Evolutionary conservation across 371 early-diverging fungal species (phyloP).

Genomic region (Nematocida major): DNA sequence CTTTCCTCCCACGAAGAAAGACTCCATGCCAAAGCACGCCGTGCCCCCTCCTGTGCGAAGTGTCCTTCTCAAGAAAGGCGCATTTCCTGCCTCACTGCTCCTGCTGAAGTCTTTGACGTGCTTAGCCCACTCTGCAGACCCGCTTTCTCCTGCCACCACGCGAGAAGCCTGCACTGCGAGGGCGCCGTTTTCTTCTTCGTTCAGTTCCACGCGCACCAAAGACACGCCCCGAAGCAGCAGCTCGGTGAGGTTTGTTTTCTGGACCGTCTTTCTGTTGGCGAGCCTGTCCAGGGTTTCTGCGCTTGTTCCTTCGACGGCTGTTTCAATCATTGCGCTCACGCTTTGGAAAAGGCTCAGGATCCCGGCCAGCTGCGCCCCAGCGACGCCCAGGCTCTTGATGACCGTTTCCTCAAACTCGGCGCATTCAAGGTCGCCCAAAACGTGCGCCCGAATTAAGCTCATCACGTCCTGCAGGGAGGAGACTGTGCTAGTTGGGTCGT

Average conservation of each 20-base stretch:
- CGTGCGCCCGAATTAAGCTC: slow-evolving; percentile 70
- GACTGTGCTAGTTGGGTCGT: too few relatives aligned
- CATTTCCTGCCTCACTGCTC: neutral
- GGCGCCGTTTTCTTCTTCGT: neutral
- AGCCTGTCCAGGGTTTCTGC: slow-evolving; percentile 35
- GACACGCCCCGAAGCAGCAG: neutral
- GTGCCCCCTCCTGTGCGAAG: slow-evolving; percentile 10
- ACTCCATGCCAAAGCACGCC: slow-evolving; percentile 34
- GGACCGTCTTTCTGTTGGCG: neutral
- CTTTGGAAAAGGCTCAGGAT: slow-evolving; percentile 58
- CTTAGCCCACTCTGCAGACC: slow-evolving; percentile 11
- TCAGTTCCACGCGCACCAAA: neutral
- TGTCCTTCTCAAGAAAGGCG: slow-evolving; percentile 43
- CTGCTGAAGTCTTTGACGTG: slow-evolving; percentile 34
- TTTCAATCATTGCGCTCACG: slow-evolving; percentile 57
- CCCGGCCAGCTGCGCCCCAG: slow-evolving; percentile 50
- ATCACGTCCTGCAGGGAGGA: slow-evolving; percentile 59
- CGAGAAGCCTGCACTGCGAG: neutral
- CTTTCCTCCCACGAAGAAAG: slow-evolving; percentile 24
- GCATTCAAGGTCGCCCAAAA: slow-evolving; percentile 73
- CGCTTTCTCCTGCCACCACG: neutral
- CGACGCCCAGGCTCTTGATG: slow-evolving; percentile 67
- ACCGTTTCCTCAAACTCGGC: slow-evolving; percentile 79
- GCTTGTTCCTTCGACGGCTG: slow-evolving; percentile 51
- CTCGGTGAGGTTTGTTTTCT: neutral